Evolutionary conservation across 1,284 basidiomycete genomes (phyloP).

Genomic region (Boletus holoroseus): DNA sequence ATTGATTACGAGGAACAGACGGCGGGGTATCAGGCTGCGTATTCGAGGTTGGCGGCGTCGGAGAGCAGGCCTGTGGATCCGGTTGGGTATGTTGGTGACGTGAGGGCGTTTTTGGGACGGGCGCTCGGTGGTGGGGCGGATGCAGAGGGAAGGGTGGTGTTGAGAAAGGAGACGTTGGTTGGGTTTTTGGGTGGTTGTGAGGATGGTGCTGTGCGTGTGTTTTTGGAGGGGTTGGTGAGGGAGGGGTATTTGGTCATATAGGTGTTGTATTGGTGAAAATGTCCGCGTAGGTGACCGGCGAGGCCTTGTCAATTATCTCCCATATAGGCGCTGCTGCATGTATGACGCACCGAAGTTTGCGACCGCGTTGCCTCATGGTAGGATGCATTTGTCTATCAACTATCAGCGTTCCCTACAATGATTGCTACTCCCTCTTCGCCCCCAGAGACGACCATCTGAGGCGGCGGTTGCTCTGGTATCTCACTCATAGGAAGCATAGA

Average conservation of each 20-base stretch:
- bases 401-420: too few relatives aligned
- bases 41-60: slow-evolving; percentile 85
- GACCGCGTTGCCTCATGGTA: too few relatives aligned
- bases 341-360: too few relatives aligned
- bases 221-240: slow-evolving; percentile 40
- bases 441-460: too few relatives aligned
- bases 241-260: slow-evolving; percentile 34
- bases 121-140: slow-evolving; percentile 32
- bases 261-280: too few relatives aligned
- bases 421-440: too few relatives aligned
- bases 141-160: slow-evolving; percentile 6
- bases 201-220: slow-evolving; percentile 35
- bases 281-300: too few relatives aligned
- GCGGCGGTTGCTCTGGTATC: too few relatives aligned
- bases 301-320: too few relatives aligned
- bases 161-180: slow-evolving; percentile 34
- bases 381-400: too few relatives aligned
- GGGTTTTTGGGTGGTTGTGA: slow-evolving; percentile 38
- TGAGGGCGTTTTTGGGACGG: slow-evolving; percentile 47
- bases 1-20: slow-evolving; percentile 88
- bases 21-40: slow-evolving; percentile 89
- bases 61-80: slow-evolving; percentile 52
- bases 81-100: slow-evolving; percentile 55
- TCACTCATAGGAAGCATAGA: too few relatives aligned
- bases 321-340: too few relatives aligned